phyloP scores from a whole-genome alignment of 2,329 filamentous ascomycete species.

The Penicillium carneum region DNA sequence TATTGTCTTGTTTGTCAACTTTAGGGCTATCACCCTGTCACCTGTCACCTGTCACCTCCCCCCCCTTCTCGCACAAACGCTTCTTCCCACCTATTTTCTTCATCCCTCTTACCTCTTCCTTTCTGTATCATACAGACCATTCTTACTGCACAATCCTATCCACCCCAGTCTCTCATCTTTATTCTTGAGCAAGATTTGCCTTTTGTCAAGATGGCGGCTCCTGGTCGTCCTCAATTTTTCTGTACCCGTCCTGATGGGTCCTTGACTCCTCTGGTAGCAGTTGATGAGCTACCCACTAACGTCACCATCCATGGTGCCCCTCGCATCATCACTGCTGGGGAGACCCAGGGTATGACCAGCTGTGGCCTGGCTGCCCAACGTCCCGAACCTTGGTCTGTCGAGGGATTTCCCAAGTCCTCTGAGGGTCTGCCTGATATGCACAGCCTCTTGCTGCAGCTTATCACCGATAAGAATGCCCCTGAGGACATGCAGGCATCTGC shows the following conservation, averaged over 20 bases:
- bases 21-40: neutral
- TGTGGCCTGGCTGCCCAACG: constrained; percentile 47
- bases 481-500: constrained; percentile 33
- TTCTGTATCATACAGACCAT: constrained; percentile 4
- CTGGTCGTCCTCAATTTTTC: constrained; percentile 52
- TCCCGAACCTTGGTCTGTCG: constrained; percentile 46
- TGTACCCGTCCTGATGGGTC: constrained; percentile 52
- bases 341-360: constrained; percentile 55
- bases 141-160: constrained; percentile 8
- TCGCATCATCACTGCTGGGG: constrained; percentile 44
- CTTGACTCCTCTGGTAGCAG: constrained; percentile 53
- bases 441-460: constrained; percentile 29
- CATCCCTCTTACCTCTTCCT: constrained; percentile 19
- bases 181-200: neutral
- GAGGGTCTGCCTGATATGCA: constrained; percentile 28
- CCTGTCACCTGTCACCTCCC: neutral
- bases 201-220: constrained; percentile 32
- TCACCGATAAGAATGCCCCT: constrained; percentile 34
- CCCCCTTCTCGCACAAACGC: constrained; percentile 1
- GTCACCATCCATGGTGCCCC: constrained; percentile 50
- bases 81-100: constrained; percentile 19
- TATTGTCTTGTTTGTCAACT: neutral
- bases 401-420: constrained; percentile 27
- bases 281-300: constrained; percentile 54
- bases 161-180: neutral